Evolutionary conservation across 768 basidiomycete genomes (phyloP), one percentile per base, ranked within the genome.

Genomic region (Fibroporia radiculosa): DNA sequence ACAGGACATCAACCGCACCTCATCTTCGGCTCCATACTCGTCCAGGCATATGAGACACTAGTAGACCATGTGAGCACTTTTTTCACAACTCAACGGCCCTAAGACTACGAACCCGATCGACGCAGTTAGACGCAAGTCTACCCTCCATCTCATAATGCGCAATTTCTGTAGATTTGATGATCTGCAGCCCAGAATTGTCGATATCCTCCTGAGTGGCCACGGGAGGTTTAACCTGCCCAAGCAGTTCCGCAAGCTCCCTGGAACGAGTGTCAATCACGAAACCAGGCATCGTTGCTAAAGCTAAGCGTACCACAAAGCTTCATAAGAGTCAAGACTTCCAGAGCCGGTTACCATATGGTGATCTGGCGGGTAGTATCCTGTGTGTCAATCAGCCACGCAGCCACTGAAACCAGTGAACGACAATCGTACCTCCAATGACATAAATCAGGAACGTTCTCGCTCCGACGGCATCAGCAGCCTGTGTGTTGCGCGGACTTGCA

Each of bases 331-430:
- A 33, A 87, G 66, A 18, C 75, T 77, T 52, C 80, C 78, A 1
- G 75, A 71, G 19, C 84, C 86, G n/a, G 81, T 84, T 33, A 95
- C 80, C 50, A 97, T 83, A 40, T 80, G 86, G 60, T 95, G 92
- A 54, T 88, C 81, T 12, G 86, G 83, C 1, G 91, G 89, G 59
- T 95, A 96, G 57, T 92, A 90, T n/a, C 92, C 92, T 86, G 49
- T 16, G 29, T 34, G n/a, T 8, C 29, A 31, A 31, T 10, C 29
- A n/a, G 29, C 29, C 29, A 31, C 29, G 29, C 29, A 31, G 29
- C 8, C 29, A 31, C n/a, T n/a, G n/a, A n/a, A n/a, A n/a, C n/a
- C 27, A 7, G 12, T 32, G 36, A 8, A 10, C 35, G 33, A 14
- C 10, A 35, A 7, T 62, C 73, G 40, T 49, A 78, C 84, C 85